These are phyloP conservation scores for Sclerotinia minor DNA, from an alignment of 2,329 filamentous ascomycete genomes.

Conservation along the genomic window DNA sequence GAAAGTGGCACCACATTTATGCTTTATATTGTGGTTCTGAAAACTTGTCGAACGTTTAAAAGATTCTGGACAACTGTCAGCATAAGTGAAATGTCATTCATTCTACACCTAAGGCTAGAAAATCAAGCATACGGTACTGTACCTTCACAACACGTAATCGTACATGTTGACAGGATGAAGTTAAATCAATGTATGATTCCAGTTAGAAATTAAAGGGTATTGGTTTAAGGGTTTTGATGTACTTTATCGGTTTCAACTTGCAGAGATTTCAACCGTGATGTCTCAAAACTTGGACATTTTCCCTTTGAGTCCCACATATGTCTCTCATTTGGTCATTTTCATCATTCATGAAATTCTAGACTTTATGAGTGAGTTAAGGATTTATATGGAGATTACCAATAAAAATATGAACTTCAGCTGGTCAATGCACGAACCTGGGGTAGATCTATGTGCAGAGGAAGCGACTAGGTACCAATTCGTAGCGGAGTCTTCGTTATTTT, in stretches of 20 bases:
- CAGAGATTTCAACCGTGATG: slow-evolving; percentile 14
- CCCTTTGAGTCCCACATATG: background rate
- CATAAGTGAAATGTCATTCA: background rate
- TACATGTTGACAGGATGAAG: slow-evolving; percentile 11
- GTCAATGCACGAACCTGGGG: slow-evolving; percentile 21
- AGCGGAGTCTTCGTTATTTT: slow-evolving; percentile 7
- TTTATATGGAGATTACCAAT: slow-evolving; percentile 18
- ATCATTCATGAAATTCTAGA: slow-evolving; percentile 14
- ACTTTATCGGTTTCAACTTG: slow-evolving; percentile 17
- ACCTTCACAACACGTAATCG: slow-evolving; percentile 18
- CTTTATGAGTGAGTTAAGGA: background rate
- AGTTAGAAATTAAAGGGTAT: background rate
- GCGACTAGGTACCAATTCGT: background rate
- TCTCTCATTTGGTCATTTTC: slow-evolving; percentile 1
- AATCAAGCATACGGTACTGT: slow-evolving; percentile 4
- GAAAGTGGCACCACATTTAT: background rate
- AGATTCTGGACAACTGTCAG: slow-evolving; percentile 8
- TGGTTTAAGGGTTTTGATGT: background rate
- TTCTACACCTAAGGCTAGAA: background rate
- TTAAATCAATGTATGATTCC: slow-evolving; percentile 3
- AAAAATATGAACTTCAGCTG: background rate
- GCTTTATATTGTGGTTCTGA: background rate
- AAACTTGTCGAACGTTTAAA: background rate
- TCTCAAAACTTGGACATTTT: slow-evolving; percentile 16
- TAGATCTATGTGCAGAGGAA: slow-evolving; percentile 3